These are phyloP conservation scores for Globisporangium paddicum DNA, from an alignment of 352 stramenopile species.

Conservation along the genomic window DNA sequence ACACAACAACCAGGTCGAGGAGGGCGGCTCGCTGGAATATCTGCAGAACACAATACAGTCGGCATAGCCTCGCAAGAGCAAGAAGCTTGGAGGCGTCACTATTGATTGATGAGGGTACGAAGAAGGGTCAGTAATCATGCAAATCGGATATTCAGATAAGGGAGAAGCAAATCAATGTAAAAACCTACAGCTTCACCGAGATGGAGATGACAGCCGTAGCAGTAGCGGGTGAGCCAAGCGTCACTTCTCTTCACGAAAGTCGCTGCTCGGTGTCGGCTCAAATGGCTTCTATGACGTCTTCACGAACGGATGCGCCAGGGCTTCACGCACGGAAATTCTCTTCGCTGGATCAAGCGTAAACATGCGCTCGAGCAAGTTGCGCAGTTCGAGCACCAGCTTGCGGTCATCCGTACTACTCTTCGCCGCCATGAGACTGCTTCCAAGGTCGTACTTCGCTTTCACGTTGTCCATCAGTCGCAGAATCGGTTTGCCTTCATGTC, in stretches of 20 bases:
- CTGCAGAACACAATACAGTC: neutral
- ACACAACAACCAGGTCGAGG: neutral
- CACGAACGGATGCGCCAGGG: conserved; percentile 79
- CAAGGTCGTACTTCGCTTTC: conserved; percentile 61
- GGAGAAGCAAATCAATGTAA: neutral
- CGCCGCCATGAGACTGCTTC: conserved; percentile 38
- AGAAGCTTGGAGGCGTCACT: conserved; percentile 2
- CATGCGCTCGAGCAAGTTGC: conserved; percentile 79
- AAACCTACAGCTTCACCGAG: conserved; percentile 13
- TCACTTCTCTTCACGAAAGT: neutral
- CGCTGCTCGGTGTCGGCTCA: neutral
- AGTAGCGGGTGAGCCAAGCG: neutral
- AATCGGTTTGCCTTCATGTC: conserved; percentile 49
- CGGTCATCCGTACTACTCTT: conserved; percentile 67
- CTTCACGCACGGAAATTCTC: conserved; percentile 69
- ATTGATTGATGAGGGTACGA: conserved; percentile 2
- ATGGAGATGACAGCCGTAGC: neutral
- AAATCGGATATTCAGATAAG: conserved; percentile 7
- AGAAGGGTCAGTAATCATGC: conserved; percentile 9
- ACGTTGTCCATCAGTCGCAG: conserved; percentile 66
- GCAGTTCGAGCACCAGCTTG: conserved; percentile 58
- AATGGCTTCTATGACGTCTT: conserved; percentile 18
- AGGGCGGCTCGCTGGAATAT: neutral
- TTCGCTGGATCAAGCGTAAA: conserved; percentile 78
- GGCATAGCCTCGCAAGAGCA: neutral